phyloP scores from a whole-genome alignment of 1,284 basidiomycete genomes.

The Porogramme epimiltina region DNA sequence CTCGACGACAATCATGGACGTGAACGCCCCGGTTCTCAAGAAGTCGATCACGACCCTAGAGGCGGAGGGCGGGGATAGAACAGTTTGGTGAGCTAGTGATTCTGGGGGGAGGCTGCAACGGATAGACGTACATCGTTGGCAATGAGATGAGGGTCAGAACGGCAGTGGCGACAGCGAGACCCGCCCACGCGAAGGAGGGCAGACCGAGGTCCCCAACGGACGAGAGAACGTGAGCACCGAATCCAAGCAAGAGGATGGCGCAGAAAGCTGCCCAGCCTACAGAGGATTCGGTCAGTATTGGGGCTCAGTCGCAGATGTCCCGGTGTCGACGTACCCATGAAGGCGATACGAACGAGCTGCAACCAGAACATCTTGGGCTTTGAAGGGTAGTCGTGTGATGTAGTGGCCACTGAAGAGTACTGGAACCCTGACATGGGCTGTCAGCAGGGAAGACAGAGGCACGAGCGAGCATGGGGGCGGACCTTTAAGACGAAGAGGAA shows the following conservation, averaged over 20 bases:
- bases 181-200: conserved; percentile 22
- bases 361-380: conserved; percentile 14
- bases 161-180: conserved; percentile 23
- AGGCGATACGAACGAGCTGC: conserved; percentile 10
- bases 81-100: neutral
- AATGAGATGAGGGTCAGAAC: conserved; percentile 23
- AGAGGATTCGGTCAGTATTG: too few species aligned
- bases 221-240: conserved; percentile 15
- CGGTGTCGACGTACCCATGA: conserved; percentile 5
- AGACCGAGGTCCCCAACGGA: neutral
- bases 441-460: neutral
- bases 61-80: neutral
- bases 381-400: neutral
- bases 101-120: neutral
- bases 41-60: conserved; percentile 24
- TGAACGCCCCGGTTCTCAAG: conserved; percentile 23
- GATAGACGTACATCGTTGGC: conserved; percentile 23
- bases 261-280: conserved; percentile 8
- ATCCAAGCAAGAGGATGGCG: conserved; percentile 14
- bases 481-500: neutral
- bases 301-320: too few species aligned
- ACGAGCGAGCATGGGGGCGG: neutral
- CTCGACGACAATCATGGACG: conserved; percentile 29
- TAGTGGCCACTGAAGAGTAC: neutral
- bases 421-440: too few species aligned